phyloP scores from a whole-genome alignment of 2,329 filamentous ascomycete species.

The Pseudogymnoascus sp. region DNA sequence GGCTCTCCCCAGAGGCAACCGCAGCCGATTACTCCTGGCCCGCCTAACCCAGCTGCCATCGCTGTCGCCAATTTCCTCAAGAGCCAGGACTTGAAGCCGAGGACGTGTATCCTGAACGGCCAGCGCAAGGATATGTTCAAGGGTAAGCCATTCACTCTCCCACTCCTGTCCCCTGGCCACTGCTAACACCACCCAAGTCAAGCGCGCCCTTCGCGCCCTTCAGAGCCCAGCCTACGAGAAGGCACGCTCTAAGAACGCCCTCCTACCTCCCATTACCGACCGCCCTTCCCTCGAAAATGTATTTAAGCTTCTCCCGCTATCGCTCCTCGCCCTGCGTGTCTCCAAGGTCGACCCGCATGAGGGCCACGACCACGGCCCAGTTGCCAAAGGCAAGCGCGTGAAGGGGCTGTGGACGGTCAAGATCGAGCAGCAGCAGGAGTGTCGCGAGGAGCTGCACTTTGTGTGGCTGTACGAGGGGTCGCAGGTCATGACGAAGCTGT shows the following conservation, averaged over 20 bases:
- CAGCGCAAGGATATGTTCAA: conserved; percentile 98
- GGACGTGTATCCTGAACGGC: conserved; percentile 89
- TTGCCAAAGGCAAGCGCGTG: conserved; percentile 64
- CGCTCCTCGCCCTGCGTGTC: conserved; percentile 86
- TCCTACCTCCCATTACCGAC: conserved; percentile 81
- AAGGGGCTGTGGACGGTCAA: conserved; percentile 96
- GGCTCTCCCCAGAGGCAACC: conserved; percentile 42
- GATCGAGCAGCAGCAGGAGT: conserved; percentile 94
- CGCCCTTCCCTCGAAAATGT: conserved; percentile 82
- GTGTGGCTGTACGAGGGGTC: conserved; percentile 93
- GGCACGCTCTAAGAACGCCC: conserved; percentile 79
- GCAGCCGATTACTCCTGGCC: conserved; percentile 65
- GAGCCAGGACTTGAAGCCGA: conserved; percentile 74
- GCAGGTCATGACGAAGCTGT: conserved; percentile 88
- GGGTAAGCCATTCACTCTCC: conserved; percentile 44
- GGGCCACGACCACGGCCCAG: conserved; percentile 58
- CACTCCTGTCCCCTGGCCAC: background rate
- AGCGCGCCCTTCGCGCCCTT: conserved; percentile 86
- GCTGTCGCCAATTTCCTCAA: conserved; percentile 84
- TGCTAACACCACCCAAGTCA: conserved; percentile 51
- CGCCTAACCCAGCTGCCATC: conserved; percentile 80
- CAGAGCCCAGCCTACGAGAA: conserved; percentile 85
- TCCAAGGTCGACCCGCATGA: conserved; percentile 71
- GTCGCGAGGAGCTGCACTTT: conserved; percentile 81
- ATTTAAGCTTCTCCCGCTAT: conserved; percentile 91